A percentile compares a stretch with the other conserved stretches of the same genome.
phyloP scores from a whole-genome alignment of 257 asterid genomes.

The Striga asiatica region DNA sequence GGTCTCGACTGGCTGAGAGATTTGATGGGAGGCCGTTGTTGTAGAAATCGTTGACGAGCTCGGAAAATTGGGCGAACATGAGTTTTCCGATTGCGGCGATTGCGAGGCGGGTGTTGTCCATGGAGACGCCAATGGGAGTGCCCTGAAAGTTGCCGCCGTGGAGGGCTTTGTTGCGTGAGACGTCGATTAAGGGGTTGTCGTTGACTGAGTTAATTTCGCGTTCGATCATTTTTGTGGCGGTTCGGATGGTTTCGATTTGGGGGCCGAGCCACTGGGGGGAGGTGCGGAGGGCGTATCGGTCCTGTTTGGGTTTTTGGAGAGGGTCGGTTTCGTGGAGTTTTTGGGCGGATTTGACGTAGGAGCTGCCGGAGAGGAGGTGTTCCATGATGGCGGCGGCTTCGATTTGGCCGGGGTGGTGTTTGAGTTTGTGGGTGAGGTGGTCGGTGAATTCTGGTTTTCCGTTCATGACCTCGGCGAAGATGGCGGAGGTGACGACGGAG shows the following conservation, averaged over 20 bases:
- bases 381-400: slow-evolving; percentile 60
- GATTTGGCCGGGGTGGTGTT: slow-evolving; percentile 52
- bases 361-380: slow-evolving; percentile 40
- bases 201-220: slow-evolving; percentile 48
- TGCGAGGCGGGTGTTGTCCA: slow-evolving; percentile 38
- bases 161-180: slow-evolving; percentile 40
- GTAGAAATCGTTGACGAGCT: slow-evolving; percentile 44
- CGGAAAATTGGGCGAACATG: slow-evolving; percentile 46
- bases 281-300: slow-evolving; percentile 39
- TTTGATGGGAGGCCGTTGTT: slow-evolving; percentile 48
- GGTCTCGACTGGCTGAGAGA: slow-evolving; percentile 42
- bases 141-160: slow-evolving; percentile 57
- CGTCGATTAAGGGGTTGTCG: slow-evolving; percentile 48
- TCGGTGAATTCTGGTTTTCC: slow-evolving; percentile 48
- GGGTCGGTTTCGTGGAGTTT: slow-evolving; percentile 44
- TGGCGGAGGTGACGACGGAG: slow-evolving; percentile 38
- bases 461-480: slow-evolving; percentile 49
- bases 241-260: slow-evolving; percentile 38
- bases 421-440: slow-evolving; percentile 40
- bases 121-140: slow-evolving; percentile 43
- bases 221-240: slow-evolving; percentile 39
- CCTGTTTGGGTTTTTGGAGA: slow-evolving; percentile 40
- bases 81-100: slow-evolving; percentile 37
- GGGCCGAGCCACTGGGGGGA: slow-evolving; percentile 60
- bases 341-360: slow-evolving; percentile 32